Evolutionary conservation across 2,329 filamentous ascomycete genomes (phyloP).

Genomic region (Colletotrichum sp.): DNA sequence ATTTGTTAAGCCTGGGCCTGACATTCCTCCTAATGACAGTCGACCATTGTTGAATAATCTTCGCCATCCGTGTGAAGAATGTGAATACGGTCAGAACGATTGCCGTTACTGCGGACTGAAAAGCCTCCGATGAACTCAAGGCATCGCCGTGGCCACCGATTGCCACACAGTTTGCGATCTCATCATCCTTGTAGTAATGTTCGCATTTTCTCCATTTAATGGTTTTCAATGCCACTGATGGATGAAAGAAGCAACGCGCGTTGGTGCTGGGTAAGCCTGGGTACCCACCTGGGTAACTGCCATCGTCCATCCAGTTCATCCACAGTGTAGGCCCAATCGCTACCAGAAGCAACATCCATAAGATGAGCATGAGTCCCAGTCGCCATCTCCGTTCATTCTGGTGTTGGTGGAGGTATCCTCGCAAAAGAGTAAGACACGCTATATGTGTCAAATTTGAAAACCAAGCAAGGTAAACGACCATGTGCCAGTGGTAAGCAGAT

Average conservation of each 20-base stretch:
- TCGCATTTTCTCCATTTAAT: neutral
- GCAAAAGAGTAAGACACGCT: neutral
- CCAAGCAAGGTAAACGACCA: neutral
- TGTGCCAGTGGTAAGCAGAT: neutral
- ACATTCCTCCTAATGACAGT: rapidly evolving
- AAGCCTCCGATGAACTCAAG: no score
- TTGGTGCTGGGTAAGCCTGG: neutral
- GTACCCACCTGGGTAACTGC: no score
- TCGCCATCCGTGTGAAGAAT: neutral
- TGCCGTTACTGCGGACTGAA: neutral
- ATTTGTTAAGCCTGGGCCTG: rapidly evolving
- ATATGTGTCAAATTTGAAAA: neutral
- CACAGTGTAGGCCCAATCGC: neutral
- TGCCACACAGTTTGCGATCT: no score
- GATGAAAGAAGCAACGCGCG: neutral
- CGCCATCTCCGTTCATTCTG: neutral
- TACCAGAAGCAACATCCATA: neutral
- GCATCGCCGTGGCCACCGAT: no score
- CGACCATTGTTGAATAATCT: neutral
- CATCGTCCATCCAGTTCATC: neutral
- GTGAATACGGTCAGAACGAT: neutral
- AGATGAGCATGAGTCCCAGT: neutral
- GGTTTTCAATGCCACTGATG: neutral
- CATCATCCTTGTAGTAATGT: no score
- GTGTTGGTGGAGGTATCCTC: neutral